Conservation (phyloP, 164 flowering plant species). For the Macadamia integrifolia region DNA sequence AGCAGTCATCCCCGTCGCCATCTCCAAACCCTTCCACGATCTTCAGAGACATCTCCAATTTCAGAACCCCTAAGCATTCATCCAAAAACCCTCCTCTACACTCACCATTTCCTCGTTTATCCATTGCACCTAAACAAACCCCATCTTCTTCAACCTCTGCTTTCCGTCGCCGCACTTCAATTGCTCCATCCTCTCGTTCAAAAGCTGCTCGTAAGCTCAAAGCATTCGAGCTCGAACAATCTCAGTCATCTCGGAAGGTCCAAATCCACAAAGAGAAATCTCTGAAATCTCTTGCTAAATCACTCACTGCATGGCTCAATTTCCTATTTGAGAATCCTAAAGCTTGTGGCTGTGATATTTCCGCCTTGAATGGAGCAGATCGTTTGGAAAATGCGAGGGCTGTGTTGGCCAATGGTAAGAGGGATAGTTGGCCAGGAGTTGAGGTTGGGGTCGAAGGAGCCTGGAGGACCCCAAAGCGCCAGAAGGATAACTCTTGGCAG, state of each 20-base stretch:
- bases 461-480: slow-evolving; percentile 75
- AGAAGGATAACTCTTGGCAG: slow-evolving; percentile 39
- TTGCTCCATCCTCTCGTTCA: slow-evolving; percentile 31
- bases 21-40: slow-evolving; percentile 34
- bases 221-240: slow-evolving; percentile 75
- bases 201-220: slow-evolving; percentile 47
- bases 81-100: slow-evolving; percentile 18
- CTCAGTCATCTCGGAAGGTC: slow-evolving; percentile 63
- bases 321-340: slow-evolving; percentile 69
- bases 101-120: slow-evolving; percentile 42
- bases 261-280: slow-evolving; percentile 51
- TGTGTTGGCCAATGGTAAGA: slow-evolving; percentile 37
- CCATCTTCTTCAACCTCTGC: slow-evolving; percentile 31
- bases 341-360: slow-evolving; percentile 53
- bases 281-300: slow-evolving; percentile 49
- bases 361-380: slow-evolving; percentile 9
- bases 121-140: slow-evolving; percentile 66
- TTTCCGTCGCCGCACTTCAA: slow-evolving; percentile 27
- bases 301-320: slow-evolving; percentile 84
- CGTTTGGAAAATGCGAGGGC: neutral
- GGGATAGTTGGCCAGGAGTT: slow-evolving; percentile 36
- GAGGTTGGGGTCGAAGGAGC: slow-evolving; percentile 37
- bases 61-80: slow-evolving; percentile 67
- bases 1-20: slow-evolving; percentile 27
- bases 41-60: slow-evolving; percentile 69